Evolutionary conservation across 176 grass and related monocot genomes (phyloP).

Genomic region (Sorghum bicolor): DNA sequence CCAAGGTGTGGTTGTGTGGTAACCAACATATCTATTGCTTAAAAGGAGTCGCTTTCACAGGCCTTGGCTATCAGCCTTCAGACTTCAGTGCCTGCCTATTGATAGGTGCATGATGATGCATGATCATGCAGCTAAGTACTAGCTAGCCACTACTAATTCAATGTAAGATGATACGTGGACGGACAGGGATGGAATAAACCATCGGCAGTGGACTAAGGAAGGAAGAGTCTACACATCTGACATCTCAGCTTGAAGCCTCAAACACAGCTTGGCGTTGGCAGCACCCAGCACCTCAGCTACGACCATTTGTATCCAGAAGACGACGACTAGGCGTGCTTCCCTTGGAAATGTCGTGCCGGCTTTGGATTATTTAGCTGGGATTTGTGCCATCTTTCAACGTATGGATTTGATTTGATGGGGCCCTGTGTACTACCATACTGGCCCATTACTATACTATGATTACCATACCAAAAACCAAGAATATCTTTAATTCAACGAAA

Average conservation of each 20-base stretch:
- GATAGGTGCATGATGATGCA: not conserved
- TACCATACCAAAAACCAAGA: not conserved
- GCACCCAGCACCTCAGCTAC: not conserved
- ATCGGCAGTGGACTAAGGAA: not conserved
- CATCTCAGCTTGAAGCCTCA: not conserved
- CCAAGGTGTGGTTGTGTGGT: not conserved
- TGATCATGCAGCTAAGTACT: not conserved
- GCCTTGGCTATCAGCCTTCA: not conserved
- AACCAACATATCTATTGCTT: not conserved
- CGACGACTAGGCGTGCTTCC: not conserved
- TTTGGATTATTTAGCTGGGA: not conserved
- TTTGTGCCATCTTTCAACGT: constrained; percentile 10
- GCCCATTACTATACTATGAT: not conserved
- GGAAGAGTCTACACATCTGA: not conserved
- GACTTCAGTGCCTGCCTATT: not conserved
- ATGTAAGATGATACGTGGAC: not conserved
- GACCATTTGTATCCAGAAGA: not conserved
- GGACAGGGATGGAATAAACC: not conserved
- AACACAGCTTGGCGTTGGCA: not conserved
- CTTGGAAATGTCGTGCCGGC: constrained; percentile 36
- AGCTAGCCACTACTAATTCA: not conserved
- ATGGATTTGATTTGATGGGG: not conserved
- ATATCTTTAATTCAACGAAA: not conserved
- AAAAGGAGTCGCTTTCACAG: not conserved
- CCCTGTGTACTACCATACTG: not conserved